Evolutionary conservation across 2,329 filamentous ascomycete species (phyloP).

Genomic region (Xylariaceae sp.): DNA sequence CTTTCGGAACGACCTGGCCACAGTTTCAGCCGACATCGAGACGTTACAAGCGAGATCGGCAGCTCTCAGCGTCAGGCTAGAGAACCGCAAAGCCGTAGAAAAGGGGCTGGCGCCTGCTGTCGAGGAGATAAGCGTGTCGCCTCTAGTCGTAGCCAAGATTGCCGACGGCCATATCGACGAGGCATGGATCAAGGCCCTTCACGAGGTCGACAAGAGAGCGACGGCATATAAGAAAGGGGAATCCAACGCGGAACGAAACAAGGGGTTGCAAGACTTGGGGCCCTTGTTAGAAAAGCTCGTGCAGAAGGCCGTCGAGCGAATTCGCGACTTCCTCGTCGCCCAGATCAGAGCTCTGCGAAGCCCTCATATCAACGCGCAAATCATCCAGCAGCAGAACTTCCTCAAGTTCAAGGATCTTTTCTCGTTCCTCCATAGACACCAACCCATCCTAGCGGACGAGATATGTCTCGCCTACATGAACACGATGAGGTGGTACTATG

Average conservation of each 20-base stretch:
- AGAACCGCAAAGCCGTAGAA: constrained; percentile 86
- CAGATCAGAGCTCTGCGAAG: constrained; percentile 93
- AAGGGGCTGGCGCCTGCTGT: constrained; percentile 81
- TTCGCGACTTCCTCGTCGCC: constrained; percentile 87
- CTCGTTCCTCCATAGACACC: constrained; percentile 75
- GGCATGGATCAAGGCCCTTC: constrained; percentile 72
- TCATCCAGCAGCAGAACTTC: constrained; percentile 91
- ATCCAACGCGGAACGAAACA: constrained; percentile 57
- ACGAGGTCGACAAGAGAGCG: constrained; percentile 71
- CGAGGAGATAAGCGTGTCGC: constrained; percentile 86
- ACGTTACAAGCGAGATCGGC: constrained; percentile 82
- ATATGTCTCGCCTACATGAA: constrained; percentile 93
- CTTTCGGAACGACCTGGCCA: constrained; percentile 88
- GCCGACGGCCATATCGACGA: constrained; percentile 87
- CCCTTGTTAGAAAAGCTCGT: constrained; percentile 81
- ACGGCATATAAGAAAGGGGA: constrained; percentile 64
- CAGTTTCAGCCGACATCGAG: constrained; percentile 93
- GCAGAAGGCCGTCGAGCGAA: constrained; percentile 86
- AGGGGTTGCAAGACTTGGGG: constrained; percentile 75
- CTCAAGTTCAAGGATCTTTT: constrained; percentile 84
- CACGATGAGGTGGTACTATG: constrained; percentile 98
- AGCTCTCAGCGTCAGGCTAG: constrained; percentile 74
- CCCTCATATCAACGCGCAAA: constrained; percentile 93
- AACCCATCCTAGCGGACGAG: constrained; percentile 78
- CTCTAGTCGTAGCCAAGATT: constrained; percentile 76